A percentile compares a stretch with the other conserved stretches of the same genome.
phyloP scores from a whole-genome alignment of 495 filamentous ascomycete genomes.

The Astrocystis sublimbata region DNA sequence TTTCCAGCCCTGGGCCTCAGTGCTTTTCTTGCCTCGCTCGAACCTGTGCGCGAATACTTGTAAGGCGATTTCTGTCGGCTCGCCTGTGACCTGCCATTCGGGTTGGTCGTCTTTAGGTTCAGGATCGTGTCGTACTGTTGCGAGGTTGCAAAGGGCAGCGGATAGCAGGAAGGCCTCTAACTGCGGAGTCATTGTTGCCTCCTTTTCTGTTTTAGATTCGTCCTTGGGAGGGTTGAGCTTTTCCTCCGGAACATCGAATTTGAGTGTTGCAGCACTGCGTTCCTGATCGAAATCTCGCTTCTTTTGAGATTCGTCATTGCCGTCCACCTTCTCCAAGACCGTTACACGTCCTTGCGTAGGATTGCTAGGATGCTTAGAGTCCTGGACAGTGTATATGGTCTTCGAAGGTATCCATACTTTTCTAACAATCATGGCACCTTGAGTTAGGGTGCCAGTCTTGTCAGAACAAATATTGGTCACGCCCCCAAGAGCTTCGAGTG shows the following conservation, averaged over 20 bases:
- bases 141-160: constrained; percentile 77
- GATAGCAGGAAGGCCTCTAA: constrained; percentile 67
- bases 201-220: constrained; percentile 29
- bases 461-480: constrained; percentile 89
- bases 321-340: constrained; percentile 29
- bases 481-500: constrained; percentile 79
- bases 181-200: constrained; percentile 45
- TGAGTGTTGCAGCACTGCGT: constrained; percentile 54
- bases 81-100: constrained; percentile 72
- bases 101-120: constrained; percentile 34
- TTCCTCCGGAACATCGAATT: constrained; percentile 54
- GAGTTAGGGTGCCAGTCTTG: constrained; percentile 82
- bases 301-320: constrained; percentile 25
- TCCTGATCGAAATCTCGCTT: constrained; percentile 52
- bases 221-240: constrained; percentile 34
- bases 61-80: constrained; percentile 82
- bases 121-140: constrained; percentile 59
- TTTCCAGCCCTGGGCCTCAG: constrained; percentile 57
- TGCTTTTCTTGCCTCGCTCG: constrained; percentile 55
- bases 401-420: constrained; percentile 75
- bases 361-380: constrained; percentile 59
- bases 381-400: constrained; percentile 57
- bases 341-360: constrained; percentile 59
- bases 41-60: constrained; percentile 78
- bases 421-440: constrained; percentile 75